Evolutionary conservation across 2,329 filamentous ascomycete genomes (phyloP), one percentile per base, ranked within the genome.

Genomic region (Didymella keratinophila): DNA sequence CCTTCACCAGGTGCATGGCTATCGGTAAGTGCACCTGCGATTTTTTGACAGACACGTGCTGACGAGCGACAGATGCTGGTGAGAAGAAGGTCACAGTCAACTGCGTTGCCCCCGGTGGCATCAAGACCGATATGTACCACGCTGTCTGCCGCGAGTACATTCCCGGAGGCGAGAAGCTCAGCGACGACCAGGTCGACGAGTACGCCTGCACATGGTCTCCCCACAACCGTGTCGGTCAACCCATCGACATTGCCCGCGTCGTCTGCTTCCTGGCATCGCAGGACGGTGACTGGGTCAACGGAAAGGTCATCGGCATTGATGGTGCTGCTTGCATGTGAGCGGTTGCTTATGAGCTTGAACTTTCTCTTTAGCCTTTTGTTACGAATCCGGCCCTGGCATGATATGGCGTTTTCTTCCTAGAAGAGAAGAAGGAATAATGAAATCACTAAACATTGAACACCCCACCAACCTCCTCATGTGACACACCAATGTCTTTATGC

Each of bases 181-280:
- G 69, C 68, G 79, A 86, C 68, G 84, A 87, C 61, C 79, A 84
- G 71, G 83, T 87, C 55, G 84, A 87, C 62, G 84, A 86, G 83
- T 88, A 84, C 71, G 87, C 86, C 43, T 81, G 82, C 61, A 86
- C 83, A 60, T 88, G 86, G 86, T 88, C 85, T 18, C 87, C 87
- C 36, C 80, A 87, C 66, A 82, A 83, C 78, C 85, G 87, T 71
- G 87, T 89, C 58, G 87, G 87, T 65, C 85, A 89, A 63, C 87
- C 87, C 56, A 84, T 88, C 71, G 87, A 89, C 72, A 86, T 90
- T 73, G 87, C 87, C 62, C 84, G 86, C 61, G 86, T 88, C 18
- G 86, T 88, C 56, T 86, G 83, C 78, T 80, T 85, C 81, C 67
- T 88, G 75, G 73, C 86, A 67, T 76, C 84, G 73, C 77, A 88